Conservation (phyloP, 768 basidiomycete genomes). For the Clavaria fumosa region DNA sequence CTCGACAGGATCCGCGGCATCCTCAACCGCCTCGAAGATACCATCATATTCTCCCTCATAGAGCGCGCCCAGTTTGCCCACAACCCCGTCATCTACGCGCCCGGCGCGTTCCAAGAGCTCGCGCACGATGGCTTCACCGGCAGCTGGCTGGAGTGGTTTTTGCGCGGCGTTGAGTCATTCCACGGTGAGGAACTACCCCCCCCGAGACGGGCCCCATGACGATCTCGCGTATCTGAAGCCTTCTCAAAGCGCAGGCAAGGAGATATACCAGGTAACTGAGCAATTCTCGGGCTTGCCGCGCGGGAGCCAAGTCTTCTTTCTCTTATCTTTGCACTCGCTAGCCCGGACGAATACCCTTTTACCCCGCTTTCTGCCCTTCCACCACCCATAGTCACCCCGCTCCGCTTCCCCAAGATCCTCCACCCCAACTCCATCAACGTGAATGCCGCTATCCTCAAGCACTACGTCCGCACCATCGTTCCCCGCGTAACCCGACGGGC, state of each 20-base stretch:
- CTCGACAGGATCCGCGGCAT: conserved; percentile 81
- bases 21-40: conserved; percentile 86
- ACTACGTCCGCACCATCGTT: conserved; percentile 80
- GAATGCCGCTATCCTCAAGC: conserved; percentile 73
- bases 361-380: conserved; percentile 53
- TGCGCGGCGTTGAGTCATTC: conserved; percentile 88
- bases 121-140: conserved; percentile 59
- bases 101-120: conserved; percentile 67
- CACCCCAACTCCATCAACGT: conserved; percentile 71
- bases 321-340: conserved; percentile 17
- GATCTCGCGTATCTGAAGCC: conserved; percentile 4
- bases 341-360: conserved; percentile 98
- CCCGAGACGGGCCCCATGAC: conserved; percentile 5
- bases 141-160: conserved; percentile 95
- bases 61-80: conserved; percentile 95
- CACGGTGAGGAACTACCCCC: conserved; percentile 53
- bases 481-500: conserved; percentile 74
- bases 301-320: conserved; percentile 3
- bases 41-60: conserved; percentile 95
- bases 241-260: conserved; percentile 67
- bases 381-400: conserved; percentile 57
- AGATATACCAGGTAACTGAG: conserved; percentile 72
- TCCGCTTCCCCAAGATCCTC: conserved; percentile 63
- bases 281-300: not conserved
- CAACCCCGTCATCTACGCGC: conserved; percentile 78